Base-by-base conservation (phyloP, 148 eudicot species). In the Hydrangea macrophylla region DNA sequence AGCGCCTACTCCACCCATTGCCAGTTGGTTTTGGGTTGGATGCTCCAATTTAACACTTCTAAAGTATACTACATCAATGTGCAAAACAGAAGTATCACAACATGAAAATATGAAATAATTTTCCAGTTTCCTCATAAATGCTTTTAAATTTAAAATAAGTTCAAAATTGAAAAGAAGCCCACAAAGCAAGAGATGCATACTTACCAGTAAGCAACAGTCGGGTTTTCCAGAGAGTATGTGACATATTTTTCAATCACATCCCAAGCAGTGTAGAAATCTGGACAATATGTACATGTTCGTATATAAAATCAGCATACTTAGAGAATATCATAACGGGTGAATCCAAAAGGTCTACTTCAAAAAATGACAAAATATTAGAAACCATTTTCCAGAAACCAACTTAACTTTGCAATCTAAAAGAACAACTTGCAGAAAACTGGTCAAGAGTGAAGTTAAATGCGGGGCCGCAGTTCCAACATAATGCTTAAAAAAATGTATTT, bases 181-280 rank as follows among this genome's bases (percentile, higher is more conserved):
- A 64, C 55, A 61, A 55, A 65, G 40, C 22, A 2, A 64, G 65
- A 55, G 57, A 73, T 44, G 61, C 50, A 76, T 54, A 62, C 76
- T 73, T 81, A 90, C 99, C 97, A 70, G 58, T 81, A 65, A 69
- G 93, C 86, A 75, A 89, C 73, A 74, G 77, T 48, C 18, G 96
- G 88, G 75, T 85, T 83, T 60, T 60, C 80, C 25, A 64, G 64
- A 83, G 83, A 91, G 65, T 79, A 80, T 64, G 69, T 63, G 30
- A 75, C 86, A 72, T 87, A 79, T 73, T 84, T 83, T 62, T 74
- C 63, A 60, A 89, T 77, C 62, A 95, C 91, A 76, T 71, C 76
- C 99, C 99, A 95, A 56, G 96, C 97, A 70, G 92, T 87, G 67
- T 95, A 95, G 70, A 95, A 91, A 78, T 95, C 99, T 94, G 88